phyloP scores from a whole-genome alignment of 495 filamentous ascomycete genomes.

The Aspergillus cristatus region DNA sequence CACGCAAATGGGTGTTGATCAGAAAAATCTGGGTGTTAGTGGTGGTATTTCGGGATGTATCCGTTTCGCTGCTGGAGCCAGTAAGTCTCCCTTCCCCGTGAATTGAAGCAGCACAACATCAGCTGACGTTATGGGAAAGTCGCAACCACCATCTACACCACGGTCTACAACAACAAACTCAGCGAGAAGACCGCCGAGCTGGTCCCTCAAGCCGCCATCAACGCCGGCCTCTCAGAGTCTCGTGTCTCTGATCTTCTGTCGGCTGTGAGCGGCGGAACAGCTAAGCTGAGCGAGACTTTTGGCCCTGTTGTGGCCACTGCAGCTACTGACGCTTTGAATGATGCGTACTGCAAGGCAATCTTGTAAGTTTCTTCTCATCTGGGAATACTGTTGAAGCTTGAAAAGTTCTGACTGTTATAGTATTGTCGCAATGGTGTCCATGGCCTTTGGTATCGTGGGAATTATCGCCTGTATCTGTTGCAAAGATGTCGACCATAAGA shows the following conservation, averaged over 20 bases:
- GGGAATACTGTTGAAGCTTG: too few species aligned
- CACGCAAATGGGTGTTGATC: conserved; percentile 18
- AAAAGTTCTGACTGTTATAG: conserved; percentile 4
- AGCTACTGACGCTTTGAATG: conserved; percentile 8
- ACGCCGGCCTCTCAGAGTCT: conserved; percentile 13
- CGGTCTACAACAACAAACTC: conserved; percentile 12
- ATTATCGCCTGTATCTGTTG: conserved; percentile 17
- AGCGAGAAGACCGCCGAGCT: conserved; percentile 10
- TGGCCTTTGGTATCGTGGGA: conserved; percentile 19
- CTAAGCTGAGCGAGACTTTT: conserved; percentile 10
- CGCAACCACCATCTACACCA: conserved; percentile 18
- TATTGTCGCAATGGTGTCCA: conserved; percentile 17
- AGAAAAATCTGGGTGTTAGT: conserved; percentile 19
- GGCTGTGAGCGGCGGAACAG: conserved; percentile 6
- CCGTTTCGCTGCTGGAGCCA: conserved; percentile 17
- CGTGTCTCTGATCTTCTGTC: conserved; percentile 10
- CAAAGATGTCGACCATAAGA: conserved; percentile 17
- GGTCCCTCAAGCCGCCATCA: conserved; percentile 11
- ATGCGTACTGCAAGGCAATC: conserved; percentile 18
- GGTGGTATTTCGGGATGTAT: conserved; percentile 18
- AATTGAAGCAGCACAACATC: background rate
- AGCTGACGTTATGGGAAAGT: conserved; percentile 2
- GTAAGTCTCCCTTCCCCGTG: conserved; percentile 7
- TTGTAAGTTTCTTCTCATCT: conserved; percentile 9
- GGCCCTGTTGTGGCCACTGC: conserved; percentile 12